Percentiles rank a stretch among this genome's conserved stretches.
Conservation (phyloP, 805 yeast genomes). For the Pichia deserticola region DNA sequence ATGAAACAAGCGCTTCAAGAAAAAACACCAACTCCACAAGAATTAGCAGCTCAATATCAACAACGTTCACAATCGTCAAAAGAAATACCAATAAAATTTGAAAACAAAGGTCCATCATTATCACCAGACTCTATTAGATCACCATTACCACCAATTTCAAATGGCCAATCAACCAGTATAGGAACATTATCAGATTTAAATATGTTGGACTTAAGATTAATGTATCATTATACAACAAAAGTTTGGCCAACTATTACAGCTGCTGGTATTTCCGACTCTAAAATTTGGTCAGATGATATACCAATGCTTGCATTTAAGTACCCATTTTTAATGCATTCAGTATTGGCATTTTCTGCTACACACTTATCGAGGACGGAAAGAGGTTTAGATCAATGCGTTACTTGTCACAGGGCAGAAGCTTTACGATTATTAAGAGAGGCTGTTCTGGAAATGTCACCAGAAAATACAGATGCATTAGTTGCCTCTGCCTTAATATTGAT, state of each 20-base stretch:
- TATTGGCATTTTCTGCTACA: constrained; percentile 87
- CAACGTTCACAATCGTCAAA: constrained; percentile 10
- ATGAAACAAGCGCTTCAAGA: neutral
- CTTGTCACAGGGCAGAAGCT: constrained; percentile 84
- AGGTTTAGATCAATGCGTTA: constrained; percentile 73
- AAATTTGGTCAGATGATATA: constrained; percentile 82
- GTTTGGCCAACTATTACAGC: constrained; percentile 85
- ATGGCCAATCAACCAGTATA: constrained; percentile 11
- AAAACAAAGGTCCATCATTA: constrained; percentile 16
- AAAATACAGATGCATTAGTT: constrained; percentile 87
- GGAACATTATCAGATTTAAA: constrained; percentile 34
- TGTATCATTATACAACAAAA: constrained; percentile 80
- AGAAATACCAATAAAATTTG: neutral
- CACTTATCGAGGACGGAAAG: constrained; percentile 73
- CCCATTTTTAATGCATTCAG: constrained; percentile 88
- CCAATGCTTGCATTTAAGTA: constrained; percentile 82
- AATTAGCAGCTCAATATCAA: constrained; percentile 17
- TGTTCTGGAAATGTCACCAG: constrained; percentile 72
- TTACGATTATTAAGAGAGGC: constrained; percentile 74
- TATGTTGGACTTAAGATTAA: constrained; percentile 68
- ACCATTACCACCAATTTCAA: constrained; percentile 20
- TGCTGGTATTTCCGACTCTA: constrained; percentile 81
- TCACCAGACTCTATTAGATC: constrained; percentile 27
- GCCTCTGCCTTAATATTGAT: constrained; percentile 85
- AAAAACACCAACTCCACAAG: constrained; percentile 14